Base-by-base conservation (phyloP, 495 filamentous ascomycete species). In the Immersiella caudata region DNA sequence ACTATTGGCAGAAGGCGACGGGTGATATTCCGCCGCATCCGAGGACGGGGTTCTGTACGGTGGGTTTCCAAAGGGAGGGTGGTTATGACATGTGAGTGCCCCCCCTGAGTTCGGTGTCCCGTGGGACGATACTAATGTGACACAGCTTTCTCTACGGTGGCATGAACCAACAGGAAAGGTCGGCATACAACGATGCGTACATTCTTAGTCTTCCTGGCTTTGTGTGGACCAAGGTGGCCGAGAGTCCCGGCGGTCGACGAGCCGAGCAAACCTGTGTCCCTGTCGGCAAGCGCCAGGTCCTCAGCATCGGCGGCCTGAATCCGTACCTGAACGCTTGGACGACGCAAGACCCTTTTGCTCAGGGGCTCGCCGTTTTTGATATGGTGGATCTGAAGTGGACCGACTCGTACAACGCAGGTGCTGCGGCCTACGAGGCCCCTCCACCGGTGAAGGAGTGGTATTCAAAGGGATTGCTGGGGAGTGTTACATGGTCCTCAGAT, bases 201-300 rank as follows among this genome's bases (percentile, higher is more conserved):
- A 71, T 85, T 14, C 73, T 84, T 8, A 79, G 76, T 46, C 64
- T 85, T 2, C 82, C 82, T 0, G 80, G 80, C 18, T 85, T 84
- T 46, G 68, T 76, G 40, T 84, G 82, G 75, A 75, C 79, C 22
- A 70, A 70, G 40, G 72, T 74, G 4, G 14, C 62, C 6, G 59
- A 74, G 4, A 33, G 61, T 7, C 56, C 68, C 0, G 76, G 69
- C 0, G 74, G 75, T 3, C 62, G 62, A 22, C 74, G 79, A 0
- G 71, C 69, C 4, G 68, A 73, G 12, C 72, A 76, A 25, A 68
- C 66, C 4, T 82, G 79, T 51, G 74, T 74, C 21, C 25, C 74
- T 1, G 71, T 78, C 6, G 79, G 79, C 7, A 74, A 74, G 14
- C 74, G 80, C 25, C 80, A 83, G 67, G 74, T 83, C 66, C 49